phyloP scores from a whole-genome alignment of 768 basidiomycete genomes.

The Lentinula aciculospora region DNA sequence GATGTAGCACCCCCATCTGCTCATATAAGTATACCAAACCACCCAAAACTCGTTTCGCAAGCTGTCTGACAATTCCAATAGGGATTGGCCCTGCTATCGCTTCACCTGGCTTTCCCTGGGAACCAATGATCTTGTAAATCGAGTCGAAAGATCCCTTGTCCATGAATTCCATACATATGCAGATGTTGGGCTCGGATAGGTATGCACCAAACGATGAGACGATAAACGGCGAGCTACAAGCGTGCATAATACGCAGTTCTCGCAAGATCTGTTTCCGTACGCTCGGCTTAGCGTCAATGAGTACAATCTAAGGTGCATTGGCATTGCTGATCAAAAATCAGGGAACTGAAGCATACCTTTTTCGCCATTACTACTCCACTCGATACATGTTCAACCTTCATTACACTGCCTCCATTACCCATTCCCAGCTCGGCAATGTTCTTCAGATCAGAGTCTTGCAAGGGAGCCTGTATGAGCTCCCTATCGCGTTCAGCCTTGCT shows the following conservation, averaged over 20 bases:
- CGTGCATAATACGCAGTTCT: constrained; percentile 98
- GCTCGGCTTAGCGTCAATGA: constrained; percentile 94
- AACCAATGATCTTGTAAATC: constrained; percentile 93
- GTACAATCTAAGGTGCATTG: constrained; percentile 60
- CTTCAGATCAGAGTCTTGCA: constrained; percentile 86
- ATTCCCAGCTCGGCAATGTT: constrained; percentile 88
- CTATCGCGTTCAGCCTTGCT: neutral
- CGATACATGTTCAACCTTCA: constrained; percentile 89
- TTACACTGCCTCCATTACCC: constrained; percentile 97
- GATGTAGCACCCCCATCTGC: constrained; percentile 94
- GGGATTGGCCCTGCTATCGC: constrained; percentile 49
- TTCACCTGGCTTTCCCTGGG: neutral
- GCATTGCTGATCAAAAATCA: neutral
- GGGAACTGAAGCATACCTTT: constrained; percentile 54
- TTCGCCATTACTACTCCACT: constrained; percentile 95
- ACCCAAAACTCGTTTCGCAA: constrained; percentile 88
- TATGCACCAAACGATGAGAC: constrained; percentile 98
- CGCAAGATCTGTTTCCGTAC: constrained; percentile 97
- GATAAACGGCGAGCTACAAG: constrained; percentile 89
- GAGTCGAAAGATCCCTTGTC: constrained; percentile 92
- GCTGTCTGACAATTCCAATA: constrained; percentile 87
- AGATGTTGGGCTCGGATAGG: constrained; percentile 95
- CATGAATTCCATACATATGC: constrained; percentile 98
- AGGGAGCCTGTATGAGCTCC: constrained; percentile 9
- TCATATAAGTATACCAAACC: constrained; percentile 97